phyloP scores from a whole-genome alignment of 768 basidiomycete species.

The Infundibulicybe gibba region DNA sequence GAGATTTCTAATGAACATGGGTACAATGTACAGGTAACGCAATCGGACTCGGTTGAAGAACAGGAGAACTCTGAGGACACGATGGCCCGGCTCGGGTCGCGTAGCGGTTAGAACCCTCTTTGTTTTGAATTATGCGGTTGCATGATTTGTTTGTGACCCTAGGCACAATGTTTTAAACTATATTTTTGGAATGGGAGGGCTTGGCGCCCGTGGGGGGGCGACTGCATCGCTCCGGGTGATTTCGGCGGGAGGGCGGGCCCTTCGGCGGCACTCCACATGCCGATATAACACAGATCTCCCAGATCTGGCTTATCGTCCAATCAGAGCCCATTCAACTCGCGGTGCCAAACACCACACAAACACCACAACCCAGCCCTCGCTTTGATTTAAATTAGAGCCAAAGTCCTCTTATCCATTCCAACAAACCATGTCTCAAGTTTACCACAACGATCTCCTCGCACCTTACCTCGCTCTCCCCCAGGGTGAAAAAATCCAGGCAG shows the following conservation, averaged over 20 bases:
- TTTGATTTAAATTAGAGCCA: too few species aligned
- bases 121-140: neutral
- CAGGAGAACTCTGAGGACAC: slow-evolving; percentile 83
- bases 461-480: slow-evolving; percentile 89
- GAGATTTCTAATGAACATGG: neutral
- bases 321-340: slow-evolving; percentile 24
- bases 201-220: too few species aligned
- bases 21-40: slow-evolving; percentile 60
- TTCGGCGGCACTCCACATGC: too few species aligned
- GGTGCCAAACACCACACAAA: neutral
- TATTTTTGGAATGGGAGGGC: slow-evolving; percentile 7
- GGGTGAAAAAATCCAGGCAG: slow-evolving; percentile 91
- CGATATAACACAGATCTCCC: neutral
- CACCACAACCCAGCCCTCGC: too few species aligned
- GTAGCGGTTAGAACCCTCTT: slow-evolving; percentile 53
- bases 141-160: too few species aligned
- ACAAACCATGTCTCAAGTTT: slow-evolving; percentile 34
- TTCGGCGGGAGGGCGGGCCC: slow-evolving; percentile 3
- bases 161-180: slow-evolving; percentile 6
- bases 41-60: slow-evolving; percentile 80
- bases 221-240: slow-evolving; percentile 7
- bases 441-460: slow-evolving; percentile 82
- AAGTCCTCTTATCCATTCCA: slow-evolving; percentile 3
- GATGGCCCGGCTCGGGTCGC: slow-evolving; percentile 71
- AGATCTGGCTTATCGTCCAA: slow-evolving; percentile 40